Conservation (phyloP, 2,329 filamentous ascomycete genomes). For the Huntiella savannae region DNA sequence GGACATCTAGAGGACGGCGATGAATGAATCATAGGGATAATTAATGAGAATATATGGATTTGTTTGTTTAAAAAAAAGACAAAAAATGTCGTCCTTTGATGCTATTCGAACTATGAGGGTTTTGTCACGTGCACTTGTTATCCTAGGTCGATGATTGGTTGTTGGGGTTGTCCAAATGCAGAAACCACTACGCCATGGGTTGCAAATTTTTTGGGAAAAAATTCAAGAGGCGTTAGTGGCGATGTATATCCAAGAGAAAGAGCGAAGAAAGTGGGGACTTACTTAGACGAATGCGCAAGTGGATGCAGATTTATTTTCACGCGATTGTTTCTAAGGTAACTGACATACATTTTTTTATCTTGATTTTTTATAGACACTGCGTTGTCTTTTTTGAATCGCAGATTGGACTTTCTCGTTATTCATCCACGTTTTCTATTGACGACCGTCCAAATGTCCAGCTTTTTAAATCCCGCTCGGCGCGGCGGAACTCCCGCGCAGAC, state of each 20-base stretch:
- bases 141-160: background rate
- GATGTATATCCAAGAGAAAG: background rate
- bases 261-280: background rate
- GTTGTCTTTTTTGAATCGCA: too few relatives aligned
- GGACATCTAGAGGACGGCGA: background rate
- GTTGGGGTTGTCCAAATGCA: background rate
- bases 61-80: background rate
- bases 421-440: background rate
- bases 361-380: background rate
- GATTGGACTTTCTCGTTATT: background rate
- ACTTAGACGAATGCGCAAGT: too few relatives aligned
- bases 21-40: background rate
- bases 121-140: background rate
- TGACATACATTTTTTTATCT: background rate
- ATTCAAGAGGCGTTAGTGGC: background rate
- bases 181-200: background rate
- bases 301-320: background rate
- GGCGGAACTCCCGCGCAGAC: slow-evolving; percentile 15
- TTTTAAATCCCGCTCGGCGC: slow-evolving; percentile 24
- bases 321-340: background rate
- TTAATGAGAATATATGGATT: background rate
- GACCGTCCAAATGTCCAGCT: slow-evolving; percentile 24
- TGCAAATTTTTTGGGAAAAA: background rate
- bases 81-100: background rate
- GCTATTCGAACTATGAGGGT: background rate